phyloP scores from a whole-genome alignment of 257 asterid species.

The Plantago elongata region DNA sequence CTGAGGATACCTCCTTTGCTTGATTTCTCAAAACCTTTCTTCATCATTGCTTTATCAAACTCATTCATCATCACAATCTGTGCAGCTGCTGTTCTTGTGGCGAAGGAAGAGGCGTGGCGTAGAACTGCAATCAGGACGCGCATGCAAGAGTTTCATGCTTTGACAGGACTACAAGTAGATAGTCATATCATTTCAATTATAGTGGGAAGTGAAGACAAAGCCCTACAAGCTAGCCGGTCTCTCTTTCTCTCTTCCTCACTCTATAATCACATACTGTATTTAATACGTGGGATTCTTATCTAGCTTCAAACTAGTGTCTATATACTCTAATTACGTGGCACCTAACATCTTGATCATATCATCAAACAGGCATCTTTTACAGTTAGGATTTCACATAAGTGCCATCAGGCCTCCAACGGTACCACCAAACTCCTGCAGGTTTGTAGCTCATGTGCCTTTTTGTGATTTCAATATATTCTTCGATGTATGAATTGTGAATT shows the following conservation, averaged over 20 bases:
- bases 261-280: background rate
- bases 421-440: constrained; percentile 98
- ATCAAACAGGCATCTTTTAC: constrained; percentile 71
- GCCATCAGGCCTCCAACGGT: constrained; percentile 98
- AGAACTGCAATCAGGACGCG: constrained; percentile 61
- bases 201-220: constrained; percentile 83
- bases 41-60: background rate
- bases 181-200: constrained; percentile 51
- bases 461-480: background rate
- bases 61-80: constrained; percentile 1
- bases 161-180: constrained; percentile 40
- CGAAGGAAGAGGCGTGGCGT: constrained; percentile 83
- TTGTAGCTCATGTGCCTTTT: constrained; percentile 13
- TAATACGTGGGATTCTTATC: background rate
- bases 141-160: constrained; percentile 56
- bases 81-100: constrained; percentile 84
- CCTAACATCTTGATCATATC: constrained; percentile 23
- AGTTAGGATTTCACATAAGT: constrained; percentile 70
- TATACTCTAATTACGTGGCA: background rate
- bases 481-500: background rate
- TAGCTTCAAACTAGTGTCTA: no score
- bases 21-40: background rate
- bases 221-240: constrained; percentile 92
- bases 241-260: constrained; percentile 5
- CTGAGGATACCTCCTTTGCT: background rate